Base-by-base conservation (phyloP, 768 basidiomycete species). In the Cantharellus anzutake region DNA sequence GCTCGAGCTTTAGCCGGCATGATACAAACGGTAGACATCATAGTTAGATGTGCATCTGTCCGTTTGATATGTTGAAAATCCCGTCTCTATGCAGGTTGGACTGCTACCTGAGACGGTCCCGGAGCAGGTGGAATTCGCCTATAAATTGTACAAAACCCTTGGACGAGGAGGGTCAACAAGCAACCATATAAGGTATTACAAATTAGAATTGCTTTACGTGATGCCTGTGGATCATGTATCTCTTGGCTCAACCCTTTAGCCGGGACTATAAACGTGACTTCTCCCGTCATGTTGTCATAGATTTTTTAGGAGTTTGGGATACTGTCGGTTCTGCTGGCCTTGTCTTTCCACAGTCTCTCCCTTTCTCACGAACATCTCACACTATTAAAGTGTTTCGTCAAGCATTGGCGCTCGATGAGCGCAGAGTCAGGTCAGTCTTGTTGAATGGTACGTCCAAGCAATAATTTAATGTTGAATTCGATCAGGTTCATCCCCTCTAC, bases 1-100 rank as follows among this genome's bases (percentile, higher is more conserved):
- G 67, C 68, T 3, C 60, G 69, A 16, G 67, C 65, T 35, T 64
- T 67, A 55, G 68, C 68, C 0, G 69, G 67, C 41, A 68, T 69
- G 68, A 57, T 68, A 0, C 61, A 68, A 56, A 63, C 66, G 55
- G 64, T 66, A 4, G 60, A 48, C 1, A 48, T 48, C 50, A 42
- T 35, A 3, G 14, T 34, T 29, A 11, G 11, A 29, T 29, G 11
- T 0, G 11, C 44, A 29, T 29, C 44, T 48, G 11, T 1, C 44
- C 11, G 11, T 37, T 29, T 16, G 5, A 11, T 50, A 5, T 55
- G 7, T 29, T 29, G 20, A 29, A 29, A 29, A 29, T 29, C 20
- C 20, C 35, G 38, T 55, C 52, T 20, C 4, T 4, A 5, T 5
- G 20, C 52, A 64, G 62, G 67, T 68, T 44, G 67, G 66, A 0